A percentile compares a stretch with the other conserved stretches of the same genome.
phyloP scores from a whole-genome alignment of 192 early-diverging fungal species.

The Thoreauomyces humboldtii region DNA sequence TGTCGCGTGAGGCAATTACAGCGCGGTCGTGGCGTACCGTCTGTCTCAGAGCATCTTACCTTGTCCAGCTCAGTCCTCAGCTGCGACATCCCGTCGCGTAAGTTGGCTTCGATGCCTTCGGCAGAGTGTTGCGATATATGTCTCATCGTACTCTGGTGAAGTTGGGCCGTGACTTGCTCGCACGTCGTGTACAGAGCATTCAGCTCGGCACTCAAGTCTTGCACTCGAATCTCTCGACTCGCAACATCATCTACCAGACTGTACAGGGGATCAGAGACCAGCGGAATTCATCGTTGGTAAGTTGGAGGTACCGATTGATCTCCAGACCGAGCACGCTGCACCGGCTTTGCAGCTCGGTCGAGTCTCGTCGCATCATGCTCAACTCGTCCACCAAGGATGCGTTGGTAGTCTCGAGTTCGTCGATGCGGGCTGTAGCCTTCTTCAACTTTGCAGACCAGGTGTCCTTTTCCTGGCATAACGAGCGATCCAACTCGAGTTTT shows the following conservation, averaged over 20 bases:
- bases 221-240: neutral
- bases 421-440: neutral
- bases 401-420: neutral
- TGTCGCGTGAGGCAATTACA: neutral
- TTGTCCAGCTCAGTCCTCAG: neutral
- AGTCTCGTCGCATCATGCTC: neutral
- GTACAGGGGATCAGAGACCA: no score
- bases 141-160: neutral
- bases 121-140: neutral
- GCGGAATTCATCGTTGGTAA: no score
- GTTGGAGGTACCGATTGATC: neutral
- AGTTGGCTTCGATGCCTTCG: neutral
- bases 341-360: neutral
- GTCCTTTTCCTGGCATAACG: neutral
- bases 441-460: no score
- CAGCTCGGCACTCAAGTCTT: neutral
- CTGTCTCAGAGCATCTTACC: neutral
- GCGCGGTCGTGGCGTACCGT: neutral
- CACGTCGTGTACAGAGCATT: neutral
- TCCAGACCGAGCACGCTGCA: conserved; percentile 2
- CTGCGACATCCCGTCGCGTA: neutral
- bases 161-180: neutral
- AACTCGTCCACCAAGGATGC: neutral
- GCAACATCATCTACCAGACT: neutral
- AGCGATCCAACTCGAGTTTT: neutral